Evolutionary conservation across 139 green algal genomes (phyloP).

Genomic region (Marvania coccoides): DNA sequence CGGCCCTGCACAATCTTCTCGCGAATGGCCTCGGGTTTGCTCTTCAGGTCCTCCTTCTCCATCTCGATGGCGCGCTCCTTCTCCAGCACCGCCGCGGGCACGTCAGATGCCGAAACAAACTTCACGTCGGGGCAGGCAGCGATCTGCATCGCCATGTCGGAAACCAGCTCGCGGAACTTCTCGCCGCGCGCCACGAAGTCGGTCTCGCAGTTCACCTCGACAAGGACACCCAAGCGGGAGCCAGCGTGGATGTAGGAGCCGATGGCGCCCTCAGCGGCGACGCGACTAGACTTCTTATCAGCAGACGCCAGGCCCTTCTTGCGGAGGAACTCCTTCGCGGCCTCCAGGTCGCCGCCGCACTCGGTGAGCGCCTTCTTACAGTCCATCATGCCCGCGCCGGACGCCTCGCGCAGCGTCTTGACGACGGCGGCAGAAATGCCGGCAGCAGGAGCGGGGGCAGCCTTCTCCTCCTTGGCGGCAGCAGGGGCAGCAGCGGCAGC

Average conservation of each 20-base stretch:
- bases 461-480: slow-evolving; percentile 6
- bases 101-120: slow-evolving; percentile 52
- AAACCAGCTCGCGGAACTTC: slow-evolving; percentile 73
- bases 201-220: slow-evolving; percentile 96
- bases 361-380: slow-evolving; percentile 97
- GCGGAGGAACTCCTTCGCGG: slow-evolving; percentile 82
- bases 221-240: slow-evolving; percentile 75
- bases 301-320: slow-evolving; percentile 94
- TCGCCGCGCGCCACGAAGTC: slow-evolving; percentile 90
- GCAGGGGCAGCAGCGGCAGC: slow-evolving; percentile 11
- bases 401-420: slow-evolving; percentile 76
- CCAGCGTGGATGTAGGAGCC: slow-evolving; percentile 90
- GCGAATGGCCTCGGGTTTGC: slow-evolving; percentile 92
- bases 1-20: slow-evolving; percentile 92
- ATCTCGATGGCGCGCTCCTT: slow-evolving; percentile 83
- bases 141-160: slow-evolving; percentile 68
- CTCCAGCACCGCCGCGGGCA: slow-evolving; percentile 49
- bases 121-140: slow-evolving; percentile 57
- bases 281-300: slow-evolving; percentile 91
- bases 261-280: slow-evolving; percentile 87
- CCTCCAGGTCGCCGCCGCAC: slow-evolving; percentile 68
- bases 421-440: slow-evolving; percentile 71
- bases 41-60: slow-evolving; percentile 88
- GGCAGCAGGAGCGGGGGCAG: neutral
- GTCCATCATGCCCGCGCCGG: slow-evolving; percentile 96